phyloP scores from a whole-genome alignment of 441 rosid species.

The Geranium incanum region DNA sequence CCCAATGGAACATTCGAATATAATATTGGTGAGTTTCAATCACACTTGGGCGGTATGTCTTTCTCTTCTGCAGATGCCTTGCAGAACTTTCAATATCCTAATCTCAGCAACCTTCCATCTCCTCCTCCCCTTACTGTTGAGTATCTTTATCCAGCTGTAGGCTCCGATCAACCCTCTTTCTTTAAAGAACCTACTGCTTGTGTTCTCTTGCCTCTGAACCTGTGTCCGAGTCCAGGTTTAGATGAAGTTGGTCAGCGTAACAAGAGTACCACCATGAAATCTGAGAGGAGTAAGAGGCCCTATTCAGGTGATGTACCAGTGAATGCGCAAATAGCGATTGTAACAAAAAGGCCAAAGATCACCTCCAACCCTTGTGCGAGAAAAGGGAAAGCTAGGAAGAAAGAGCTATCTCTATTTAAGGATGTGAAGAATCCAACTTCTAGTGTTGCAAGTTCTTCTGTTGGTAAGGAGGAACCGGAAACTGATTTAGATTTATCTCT shows the following conservation, averaged over 20 bases:
- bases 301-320: constrained; percentile 12
- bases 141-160: constrained; percentile 16
- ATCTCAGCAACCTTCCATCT: constrained; percentile 19
- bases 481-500: constrained; percentile 27
- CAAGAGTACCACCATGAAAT: constrained; percentile 8
- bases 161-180: constrained; percentile 12
- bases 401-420: constrained; percentile 17
- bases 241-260: constrained; percentile 13
- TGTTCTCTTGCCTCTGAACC: constrained; percentile 16
- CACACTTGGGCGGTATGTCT: constrained; percentile 15
- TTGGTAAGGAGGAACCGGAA: constrained; percentile 17
- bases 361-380: constrained; percentile 4
- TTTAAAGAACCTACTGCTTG: constrained; percentile 17
- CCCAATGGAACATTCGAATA: constrained; percentile 14
- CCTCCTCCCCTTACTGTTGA: constrained; percentile 9
- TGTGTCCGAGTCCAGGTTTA: constrained; percentile 9
- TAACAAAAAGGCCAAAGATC: constrained; percentile 14
- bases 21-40: constrained; percentile 6
- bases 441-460: constrained; percentile 6
- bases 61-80: constrained; percentile 14
- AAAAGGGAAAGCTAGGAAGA: constrained; percentile 7
- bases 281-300: constrained; percentile 20
- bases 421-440: constrained; percentile 8
- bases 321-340: constrained; percentile 2
- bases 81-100: constrained; percentile 15